Percentiles rank a stretch among this genome's conserved stretches.
Conservation (phyloP, 306 rosid genomes). For the Prunus campanulata region DNA sequence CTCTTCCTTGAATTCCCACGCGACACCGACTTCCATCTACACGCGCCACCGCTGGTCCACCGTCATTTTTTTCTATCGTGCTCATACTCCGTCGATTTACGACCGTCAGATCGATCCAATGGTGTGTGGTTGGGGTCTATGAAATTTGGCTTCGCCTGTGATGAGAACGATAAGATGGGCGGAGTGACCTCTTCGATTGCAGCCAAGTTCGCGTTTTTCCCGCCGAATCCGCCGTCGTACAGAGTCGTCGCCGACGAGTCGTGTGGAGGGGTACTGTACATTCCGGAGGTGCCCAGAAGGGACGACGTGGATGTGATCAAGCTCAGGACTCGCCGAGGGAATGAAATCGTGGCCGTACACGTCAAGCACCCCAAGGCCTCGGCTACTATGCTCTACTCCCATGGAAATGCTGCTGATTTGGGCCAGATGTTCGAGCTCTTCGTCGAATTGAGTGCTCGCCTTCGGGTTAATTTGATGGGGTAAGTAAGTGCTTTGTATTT, state of each 20-base stretch:
- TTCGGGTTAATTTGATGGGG: slow-evolving; percentile 85
- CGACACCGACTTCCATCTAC: slow-evolving; percentile 4
- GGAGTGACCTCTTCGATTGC: slow-evolving; percentile 97
- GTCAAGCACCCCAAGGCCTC: slow-evolving; percentile 78
- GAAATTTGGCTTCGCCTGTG: slow-evolving; percentile 32
- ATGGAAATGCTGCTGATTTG: slow-evolving; percentile 94
- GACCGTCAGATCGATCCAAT: background rate
- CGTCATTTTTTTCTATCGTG: background rate
- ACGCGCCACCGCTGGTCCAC: slow-evolving; percentile 10
- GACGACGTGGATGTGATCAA: slow-evolving; percentile 77
- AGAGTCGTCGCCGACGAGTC: slow-evolving; percentile 41
- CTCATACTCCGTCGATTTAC: background rate
- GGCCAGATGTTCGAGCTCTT: slow-evolving; percentile 95
- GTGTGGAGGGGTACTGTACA: slow-evolving; percentile 29
- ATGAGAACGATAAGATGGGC: slow-evolving; percentile 56
- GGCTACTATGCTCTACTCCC: slow-evolving; percentile 80
- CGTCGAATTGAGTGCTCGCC: slow-evolving; percentile 76
- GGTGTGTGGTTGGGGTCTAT: slow-evolving; percentile 28
- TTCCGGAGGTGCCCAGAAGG: slow-evolving; percentile 78
- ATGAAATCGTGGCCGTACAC: slow-evolving; percentile 75
- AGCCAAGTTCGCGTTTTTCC: slow-evolving; percentile 93
- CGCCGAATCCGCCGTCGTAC: slow-evolving; percentile 89
- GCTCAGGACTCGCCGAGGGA: slow-evolving; percentile 73
- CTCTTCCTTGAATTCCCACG: slow-evolving; percentile 10
- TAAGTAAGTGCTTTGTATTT: slow-evolving; percentile 8